A percentile compares a stretch with the other conserved stretches of the same genome.
These are phyloP conservation scores for Spinacia oleracea DNA, from an alignment of 179 eudicot genomes.

Conservation along the genomic window DNA sequence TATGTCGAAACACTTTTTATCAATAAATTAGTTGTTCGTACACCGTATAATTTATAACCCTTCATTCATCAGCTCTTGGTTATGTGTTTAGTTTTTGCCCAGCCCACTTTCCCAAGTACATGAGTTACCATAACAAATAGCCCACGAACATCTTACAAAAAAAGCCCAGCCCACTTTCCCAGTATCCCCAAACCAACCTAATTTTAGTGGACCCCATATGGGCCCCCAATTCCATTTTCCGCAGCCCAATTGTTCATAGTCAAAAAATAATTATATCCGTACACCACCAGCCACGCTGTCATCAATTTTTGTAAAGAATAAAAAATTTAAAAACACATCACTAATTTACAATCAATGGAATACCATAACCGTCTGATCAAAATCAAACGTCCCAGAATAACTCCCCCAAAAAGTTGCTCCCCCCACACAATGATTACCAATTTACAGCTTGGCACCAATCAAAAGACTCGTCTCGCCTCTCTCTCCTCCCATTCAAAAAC, in stretches of 20 bases:
- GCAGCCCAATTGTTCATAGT: conserved; percentile 6
- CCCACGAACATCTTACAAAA: too few relatives aligned
- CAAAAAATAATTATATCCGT: neutral
- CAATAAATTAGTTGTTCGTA: too few relatives aligned
- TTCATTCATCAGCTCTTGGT: too few relatives aligned
- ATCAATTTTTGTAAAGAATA: neutral
- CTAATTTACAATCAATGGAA: neutral
- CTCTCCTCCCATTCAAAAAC: neutral
- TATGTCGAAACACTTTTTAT: too few relatives aligned
- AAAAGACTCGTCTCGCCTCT: neutral
- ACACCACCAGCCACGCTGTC: conserved; percentile 17
- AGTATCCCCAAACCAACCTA: neutral
- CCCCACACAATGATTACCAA: conserved; percentile 16
- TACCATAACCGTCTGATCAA: neutral
- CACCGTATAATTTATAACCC: too few relatives aligned
- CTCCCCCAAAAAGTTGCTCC: neutral
- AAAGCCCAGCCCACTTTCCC: neutral
- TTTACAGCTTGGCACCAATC: conserved; percentile 30
- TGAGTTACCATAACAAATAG: too few relatives aligned
- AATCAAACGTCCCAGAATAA: conserved; percentile 18
- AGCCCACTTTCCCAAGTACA: too few relatives aligned
- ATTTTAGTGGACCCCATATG: neutral
- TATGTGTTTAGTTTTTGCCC: too few relatives aligned
- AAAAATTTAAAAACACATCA: neutral
- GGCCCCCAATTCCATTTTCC: neutral